These are phyloP conservation scores for Mortierella sp. DNA, from an alignment of 371 early-diverging fungal genomes.

Conservation along the genomic window DNA sequence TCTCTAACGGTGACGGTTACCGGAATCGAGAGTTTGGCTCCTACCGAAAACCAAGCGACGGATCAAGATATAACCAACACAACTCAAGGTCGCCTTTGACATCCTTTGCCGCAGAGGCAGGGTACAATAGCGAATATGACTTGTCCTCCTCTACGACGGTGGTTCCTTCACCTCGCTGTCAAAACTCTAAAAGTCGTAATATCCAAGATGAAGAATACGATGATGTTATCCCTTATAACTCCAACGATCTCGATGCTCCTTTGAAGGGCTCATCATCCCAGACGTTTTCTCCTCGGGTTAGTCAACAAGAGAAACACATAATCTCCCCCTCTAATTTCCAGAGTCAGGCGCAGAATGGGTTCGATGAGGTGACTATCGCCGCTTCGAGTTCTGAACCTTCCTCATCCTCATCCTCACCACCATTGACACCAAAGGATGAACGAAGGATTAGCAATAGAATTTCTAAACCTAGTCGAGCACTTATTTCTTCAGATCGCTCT, in stretches of 20 bases:
- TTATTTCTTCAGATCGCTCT: slow-evolving; percentile 4
- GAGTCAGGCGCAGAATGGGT: slow-evolving; percentile 14
- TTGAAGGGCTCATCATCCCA: neutral
- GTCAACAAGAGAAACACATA: slow-evolving; percentile 14
- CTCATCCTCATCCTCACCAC: neutral
- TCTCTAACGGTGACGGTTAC: neutral
- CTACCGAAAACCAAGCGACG: neutral
- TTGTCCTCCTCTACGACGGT: slow-evolving; percentile 9
- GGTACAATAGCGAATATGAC: slow-evolving; percentile 29
- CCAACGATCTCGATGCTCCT: neutral
- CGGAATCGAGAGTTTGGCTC: neutral
- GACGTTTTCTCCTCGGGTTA: neutral
- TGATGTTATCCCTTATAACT: slow-evolving; percentile 5
- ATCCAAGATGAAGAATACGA: slow-evolving; percentile 5
- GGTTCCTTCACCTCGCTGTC: neutral
- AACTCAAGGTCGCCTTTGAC: slow-evolving; percentile 36
- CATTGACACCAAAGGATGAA: neutral
- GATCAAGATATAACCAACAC: neutral
- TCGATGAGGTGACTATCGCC: slow-evolving; percentile 4
- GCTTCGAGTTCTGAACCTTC: neutral
- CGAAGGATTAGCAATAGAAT: neutral
- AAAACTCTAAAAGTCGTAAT: neutral
- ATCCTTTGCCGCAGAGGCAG: slow-evolving; percentile 24
- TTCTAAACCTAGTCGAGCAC: slow-evolving; percentile 9
- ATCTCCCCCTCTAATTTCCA: slow-evolving; percentile 17